Evolutionary conservation across 164 flowering plant genomes (phyloP), one percentile per base, ranked within the genome.

Genomic region (Vitis rotundifolia): DNA sequence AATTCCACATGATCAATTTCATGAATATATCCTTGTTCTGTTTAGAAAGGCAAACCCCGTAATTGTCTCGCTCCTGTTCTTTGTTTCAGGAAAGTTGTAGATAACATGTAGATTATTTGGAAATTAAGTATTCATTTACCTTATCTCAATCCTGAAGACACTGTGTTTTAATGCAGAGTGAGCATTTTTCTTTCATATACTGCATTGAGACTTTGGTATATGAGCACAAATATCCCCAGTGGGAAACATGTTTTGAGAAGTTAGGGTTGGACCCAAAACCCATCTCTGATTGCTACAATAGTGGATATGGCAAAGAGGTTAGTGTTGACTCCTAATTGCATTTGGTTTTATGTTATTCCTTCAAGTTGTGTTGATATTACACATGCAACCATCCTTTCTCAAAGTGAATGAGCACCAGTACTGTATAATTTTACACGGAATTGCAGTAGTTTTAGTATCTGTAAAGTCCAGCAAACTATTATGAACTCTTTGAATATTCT

Each of bases 211-310:
- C 26, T 61, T 73, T 90, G 68, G 91, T 85, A 57, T 66, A 75
- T 52, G 71, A 86, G 66, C 71, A 67, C 72, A 79, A 89, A 70
- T 84, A 76, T 70, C 16, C 73, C 2, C 61, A 90, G 69, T 95
- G 99, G 99, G 79, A 78, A 63, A 77, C 89, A 6, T 95, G 99
- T 73, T 93, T 85, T 70, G 77, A 76, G 55, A 78, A 87, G 66
- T 48, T 83, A 70, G 81, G 80, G 15, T 75, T 89, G 78, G 90
- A 90, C 63, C 63, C 92, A 19, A 75, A 77, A 49, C 88, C 88
- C 13, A 70, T 95, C 54, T 22, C 49, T 8, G 83, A 89, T 58
- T 95, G 99, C 80, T 86, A 78, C 28, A 69, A 50, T 37, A 78
- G 84, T 57, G 88, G 83, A 31, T 26, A 59, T 49, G 98, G 98